A percentile compares a stretch with the other conserved stretches of the same genome.
phyloP scores from a whole-genome alignment of 805 yeast genomes.

The Yamadazyma olivae region DNA sequence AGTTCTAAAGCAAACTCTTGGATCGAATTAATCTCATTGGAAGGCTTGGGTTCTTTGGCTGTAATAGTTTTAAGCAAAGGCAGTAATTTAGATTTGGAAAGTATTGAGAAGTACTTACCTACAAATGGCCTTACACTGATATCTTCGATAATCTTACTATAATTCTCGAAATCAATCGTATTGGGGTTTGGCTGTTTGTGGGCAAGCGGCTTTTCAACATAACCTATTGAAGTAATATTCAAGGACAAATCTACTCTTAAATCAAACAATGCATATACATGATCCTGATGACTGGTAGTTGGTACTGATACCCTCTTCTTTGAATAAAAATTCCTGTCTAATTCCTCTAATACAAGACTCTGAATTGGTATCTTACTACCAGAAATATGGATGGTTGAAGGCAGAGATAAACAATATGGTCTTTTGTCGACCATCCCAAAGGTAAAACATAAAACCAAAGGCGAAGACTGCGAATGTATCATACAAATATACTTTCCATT shows the following conservation, averaged over 20 bases:
- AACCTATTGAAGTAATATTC: conserved; percentile 6
- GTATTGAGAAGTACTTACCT: neutral
- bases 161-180: conserved; percentile 4
- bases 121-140: conserved; percentile 1
- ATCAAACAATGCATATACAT: conserved; percentile 6
- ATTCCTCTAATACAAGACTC: conserved; percentile 3
- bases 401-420: conserved; percentile 23
- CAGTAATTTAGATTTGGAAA: conserved; percentile 3
- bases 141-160: neutral
- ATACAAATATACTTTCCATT: conserved; percentile 19
- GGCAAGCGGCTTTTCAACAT: conserved; percentile 1
- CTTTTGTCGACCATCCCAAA: conserved; percentile 25
- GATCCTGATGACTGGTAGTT: neutral
- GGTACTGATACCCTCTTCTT: neutral
- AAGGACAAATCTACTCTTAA: conserved; percentile 9
- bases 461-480: conserved; percentile 26
- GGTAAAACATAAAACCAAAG: conserved; percentile 27
- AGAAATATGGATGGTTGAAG: conserved; percentile 9
- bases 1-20: conserved; percentile 28
- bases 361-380: conserved; percentile 12
- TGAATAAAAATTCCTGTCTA: conserved; percentile 4
- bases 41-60: neutral
- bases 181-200: neutral
- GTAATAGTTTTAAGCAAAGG: conserved; percentile 7
- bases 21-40: conserved; percentile 7